Base-by-base conservation (phyloP, 225 moss, liverwort and hornwort genomes). In the Climacium dendroides region DNA sequence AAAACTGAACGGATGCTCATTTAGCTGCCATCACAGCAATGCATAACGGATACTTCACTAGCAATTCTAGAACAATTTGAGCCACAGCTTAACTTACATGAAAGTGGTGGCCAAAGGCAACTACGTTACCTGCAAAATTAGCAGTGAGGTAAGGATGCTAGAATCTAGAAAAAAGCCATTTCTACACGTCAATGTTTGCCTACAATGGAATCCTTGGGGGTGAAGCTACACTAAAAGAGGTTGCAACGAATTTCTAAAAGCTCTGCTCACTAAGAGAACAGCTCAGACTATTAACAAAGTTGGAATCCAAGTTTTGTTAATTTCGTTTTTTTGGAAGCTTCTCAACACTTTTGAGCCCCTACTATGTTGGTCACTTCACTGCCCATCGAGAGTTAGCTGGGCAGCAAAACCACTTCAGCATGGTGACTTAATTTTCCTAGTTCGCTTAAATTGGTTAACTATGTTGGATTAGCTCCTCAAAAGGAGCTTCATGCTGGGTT, bases 61-160 rank as follows among this genome's bases (percentile, higher is more conserved):
- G 59, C 80, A 83, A 86, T 53, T 79, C 60, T 74, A 74, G 7
- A 79, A 74, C 60, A 75, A 89, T 65, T 74, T 77, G 70, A 64
- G 41, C 48, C 48, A 85, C 72, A 85, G 4, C 13, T 76, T n/a
- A n/a, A n/a, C n/a, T n/a, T 64, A 73, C 20, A 43, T 83, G 59
- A 66, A n/a, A 65, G 39, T 62, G 47, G 80, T 71, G 84, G 71
- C 61, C 73, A 23, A 22, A 64, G 28, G 53, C 22, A 73, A 83
- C 65, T 85, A n/a, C n/a, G n/a, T n/a, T n/a, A 85, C 74, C 78
- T 85, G 78, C 83, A 89, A 85, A 89, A 82, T 73, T 52, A 82
- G 82, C 47, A 87, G 47, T 57, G 52, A 48, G 19, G 47, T 72
- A 39, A 65, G 60, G 81, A 81, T 57, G 63, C 34, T 79, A 65